phyloP scores from a whole-genome alignment of 1,284 basidiomycete genomes.

The Mrakiaceae sp. region DNA sequence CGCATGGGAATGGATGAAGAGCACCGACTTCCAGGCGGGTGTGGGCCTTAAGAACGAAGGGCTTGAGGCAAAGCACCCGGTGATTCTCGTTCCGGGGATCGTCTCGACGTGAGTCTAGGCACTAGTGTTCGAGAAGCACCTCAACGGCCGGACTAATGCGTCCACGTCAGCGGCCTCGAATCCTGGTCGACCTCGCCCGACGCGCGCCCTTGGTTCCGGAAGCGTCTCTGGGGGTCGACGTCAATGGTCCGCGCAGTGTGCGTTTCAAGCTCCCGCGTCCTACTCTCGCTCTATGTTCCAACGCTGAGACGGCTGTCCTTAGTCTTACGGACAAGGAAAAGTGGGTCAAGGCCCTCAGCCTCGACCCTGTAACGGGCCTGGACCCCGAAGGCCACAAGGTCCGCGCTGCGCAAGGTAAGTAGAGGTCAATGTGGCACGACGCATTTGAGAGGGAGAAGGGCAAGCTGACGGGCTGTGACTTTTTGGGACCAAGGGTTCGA shows the following conservation, averaged over 20 bases:
- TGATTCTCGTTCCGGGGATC: slow-evolving; percentile 36
- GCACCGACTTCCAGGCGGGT: slow-evolving; percentile 74
- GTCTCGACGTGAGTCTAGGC: slow-evolving; percentile 37
- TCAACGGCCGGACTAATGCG: slow-evolving; percentile 23
- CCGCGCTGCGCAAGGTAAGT: slow-evolving; percentile 66
- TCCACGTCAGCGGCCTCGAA: slow-evolving; percentile 45
- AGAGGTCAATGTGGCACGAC: background rate
- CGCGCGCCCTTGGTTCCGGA: slow-evolving; percentile 45
- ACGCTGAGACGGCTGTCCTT: slow-evolving; percentile 16
- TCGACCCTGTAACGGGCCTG: slow-evolving; percentile 83
- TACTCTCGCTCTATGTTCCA: background rate
- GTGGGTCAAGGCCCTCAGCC: slow-evolving; percentile 82
- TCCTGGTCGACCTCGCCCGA: slow-evolving; percentile 75
- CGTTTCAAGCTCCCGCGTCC: slow-evolving; percentile 4
- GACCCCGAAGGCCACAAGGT: slow-evolving; percentile 85
- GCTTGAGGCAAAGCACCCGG: slow-evolving; percentile 59
- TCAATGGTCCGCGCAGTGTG: slow-evolving; percentile 33
- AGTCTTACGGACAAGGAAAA: slow-evolving; percentile 71
- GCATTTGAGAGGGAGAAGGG: no score
- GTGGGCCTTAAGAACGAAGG: slow-evolving; percentile 56
- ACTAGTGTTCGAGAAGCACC: slow-evolving; percentile 28
- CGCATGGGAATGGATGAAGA: slow-evolving; percentile 41
- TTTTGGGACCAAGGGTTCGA: slow-evolving; percentile 42
- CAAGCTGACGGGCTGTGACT: slow-evolving; percentile 38
- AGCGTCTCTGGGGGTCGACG: slow-evolving; percentile 71